Base-by-base conservation (phyloP, 2,329 filamentous ascomycete genomes). In the Dryadomyces sulphureus region DNA sequence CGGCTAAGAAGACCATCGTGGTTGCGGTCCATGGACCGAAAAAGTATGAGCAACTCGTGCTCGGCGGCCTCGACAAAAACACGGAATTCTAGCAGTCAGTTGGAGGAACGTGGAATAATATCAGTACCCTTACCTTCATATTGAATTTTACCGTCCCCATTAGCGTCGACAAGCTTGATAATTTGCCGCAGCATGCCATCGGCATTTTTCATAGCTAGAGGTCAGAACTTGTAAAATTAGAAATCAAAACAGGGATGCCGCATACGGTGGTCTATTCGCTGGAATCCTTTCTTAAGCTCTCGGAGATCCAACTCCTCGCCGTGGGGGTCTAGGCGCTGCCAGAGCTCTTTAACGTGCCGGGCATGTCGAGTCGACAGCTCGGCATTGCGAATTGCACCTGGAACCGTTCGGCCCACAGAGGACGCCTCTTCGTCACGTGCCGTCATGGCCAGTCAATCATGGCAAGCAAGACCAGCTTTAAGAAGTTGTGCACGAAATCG, bases 211-310 rank as follows among this genome's bases (percentile, higher is more conserved):
- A 98, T 63, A 43, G 74, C 74, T 79, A 55, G 24, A 2, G 5
- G 45, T 50, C 39, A 50, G 46, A 11, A 30, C 7, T 20, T n/a
- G 38, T 12, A 7, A 8, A 2, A 35, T 21, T 8, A 20, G 5
- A 14, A 43, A 19, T 7, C 24, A 19, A 22, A 22, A 20, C n/a
- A 21, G 27, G 19, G n/a, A n/a, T n/a, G n/a, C n/a, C 25, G 45
- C 69, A 65, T 59, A 94, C 88, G 92, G 62, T 98, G 92, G 62
- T 96, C 89, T 57, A 96, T 87, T 63, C 80, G 84, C 61, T 72
- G 79, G 59, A 98, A 66, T 4, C 90, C 92, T 65, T 79, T 85
- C 65, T 89, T 83, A 55, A 98, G 68, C 27, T 79, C 88, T 61
- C 82, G 79, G 53, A 93, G 69, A 64, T 96, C 89, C 56, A 98